phyloP scores from a whole-genome alignment of 2,329 filamentous ascomycete genomes.

The Sphaerulina musiva region DNA sequence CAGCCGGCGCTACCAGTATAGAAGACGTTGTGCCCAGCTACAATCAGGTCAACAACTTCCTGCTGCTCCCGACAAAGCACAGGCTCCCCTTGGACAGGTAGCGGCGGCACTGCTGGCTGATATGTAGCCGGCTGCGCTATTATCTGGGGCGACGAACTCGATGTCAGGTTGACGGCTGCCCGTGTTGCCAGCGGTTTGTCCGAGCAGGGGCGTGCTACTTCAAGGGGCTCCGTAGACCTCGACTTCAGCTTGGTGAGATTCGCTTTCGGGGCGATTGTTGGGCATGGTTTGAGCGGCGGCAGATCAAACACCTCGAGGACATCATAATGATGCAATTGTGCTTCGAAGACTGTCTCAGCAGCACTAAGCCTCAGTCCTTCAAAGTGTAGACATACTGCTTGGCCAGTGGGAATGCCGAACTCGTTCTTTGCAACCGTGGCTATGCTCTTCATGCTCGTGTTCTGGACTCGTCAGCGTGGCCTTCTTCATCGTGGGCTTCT shows the following conservation, averaged over 20 bases:
- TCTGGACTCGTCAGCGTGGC: neutral
- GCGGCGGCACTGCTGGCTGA: neutral
- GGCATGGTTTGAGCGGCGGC: neutral
- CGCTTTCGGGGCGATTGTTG: neutral
- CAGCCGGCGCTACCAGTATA: slow-evolving; percentile 59
- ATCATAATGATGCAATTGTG: neutral
- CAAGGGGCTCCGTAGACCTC: neutral
- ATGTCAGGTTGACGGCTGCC: slow-evolving; percentile 7
- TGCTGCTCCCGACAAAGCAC: slow-evolving; percentile 16
- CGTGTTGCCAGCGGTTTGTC: neutral
- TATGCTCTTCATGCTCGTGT: slow-evolving; percentile 1
- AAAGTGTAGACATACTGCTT: slow-evolving; percentile 4
- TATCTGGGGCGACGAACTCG: slow-evolving; percentile 2
- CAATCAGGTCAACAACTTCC: slow-evolving; percentile 18
- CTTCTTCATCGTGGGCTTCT: neutral
- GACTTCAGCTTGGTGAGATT: neutral
- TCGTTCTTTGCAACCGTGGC: neutral
- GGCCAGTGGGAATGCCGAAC: neutral
- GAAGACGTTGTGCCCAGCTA: slow-evolving; percentile 51
- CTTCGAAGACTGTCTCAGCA: slow-evolving; percentile 3
- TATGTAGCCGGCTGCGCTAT: neutral
- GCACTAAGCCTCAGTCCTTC: slow-evolving; percentile 2
- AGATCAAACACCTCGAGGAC: slow-evolving; percentile 1
- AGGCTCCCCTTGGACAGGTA: slow-evolving; percentile 7
- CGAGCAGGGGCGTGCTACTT: neutral